Conservation (phyloP, 495 filamentous ascomycete genomes). For the Letharia lupina region DNA sequence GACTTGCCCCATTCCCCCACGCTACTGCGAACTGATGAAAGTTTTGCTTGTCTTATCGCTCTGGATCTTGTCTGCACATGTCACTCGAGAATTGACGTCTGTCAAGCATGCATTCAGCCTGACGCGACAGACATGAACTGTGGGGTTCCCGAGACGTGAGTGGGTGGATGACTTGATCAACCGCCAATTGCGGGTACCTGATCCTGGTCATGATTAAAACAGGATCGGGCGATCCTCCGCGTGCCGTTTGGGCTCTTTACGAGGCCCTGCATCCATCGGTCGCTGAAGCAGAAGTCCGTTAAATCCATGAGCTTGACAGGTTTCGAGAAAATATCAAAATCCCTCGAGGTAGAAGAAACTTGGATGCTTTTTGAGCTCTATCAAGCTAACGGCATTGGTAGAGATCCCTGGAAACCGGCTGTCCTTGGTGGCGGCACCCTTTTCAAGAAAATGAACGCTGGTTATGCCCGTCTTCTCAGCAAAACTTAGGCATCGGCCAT, state of each 20-base stretch:
- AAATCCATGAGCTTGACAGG: not conserved
- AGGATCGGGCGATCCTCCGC: not conserved
- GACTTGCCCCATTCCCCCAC: not conserved
- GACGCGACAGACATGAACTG: not conserved
- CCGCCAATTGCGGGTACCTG: slow-evolving; percentile 14
- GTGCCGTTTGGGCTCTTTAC: not conserved
- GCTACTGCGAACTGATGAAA: slow-evolving; percentile 11
- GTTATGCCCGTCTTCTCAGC: slow-evolving; percentile 41
- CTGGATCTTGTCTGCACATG: not conserved
- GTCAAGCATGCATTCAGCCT: slow-evolving; percentile 4
- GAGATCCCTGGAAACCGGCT: slow-evolving; percentile 36
- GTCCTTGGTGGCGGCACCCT: slow-evolving; percentile 28
- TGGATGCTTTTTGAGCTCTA: slow-evolving; percentile 27
- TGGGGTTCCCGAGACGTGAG: not conserved
- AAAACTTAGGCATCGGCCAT: slow-evolving; percentile 51
- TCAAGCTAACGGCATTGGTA: slow-evolving; percentile 25
- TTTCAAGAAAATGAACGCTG: slow-evolving; percentile 36
- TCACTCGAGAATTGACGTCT: slow-evolving; percentile 1
- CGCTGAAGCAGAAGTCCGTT: not conserved
- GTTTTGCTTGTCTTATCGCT: slow-evolving; percentile 8
- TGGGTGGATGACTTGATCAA: slow-evolving; percentile 1
- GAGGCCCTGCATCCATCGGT: slow-evolving; percentile 1
- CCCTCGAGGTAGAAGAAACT: slow-evolving; percentile 4
- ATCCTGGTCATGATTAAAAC: slow-evolving; percentile 1
- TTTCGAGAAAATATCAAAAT: not conserved